Percentiles rank a stretch among this genome's conserved stretches.
Evolutionary conservation across 768 basidiomycete species (phyloP).

Genomic region (Cantharellus cinnabarinus): DNA sequence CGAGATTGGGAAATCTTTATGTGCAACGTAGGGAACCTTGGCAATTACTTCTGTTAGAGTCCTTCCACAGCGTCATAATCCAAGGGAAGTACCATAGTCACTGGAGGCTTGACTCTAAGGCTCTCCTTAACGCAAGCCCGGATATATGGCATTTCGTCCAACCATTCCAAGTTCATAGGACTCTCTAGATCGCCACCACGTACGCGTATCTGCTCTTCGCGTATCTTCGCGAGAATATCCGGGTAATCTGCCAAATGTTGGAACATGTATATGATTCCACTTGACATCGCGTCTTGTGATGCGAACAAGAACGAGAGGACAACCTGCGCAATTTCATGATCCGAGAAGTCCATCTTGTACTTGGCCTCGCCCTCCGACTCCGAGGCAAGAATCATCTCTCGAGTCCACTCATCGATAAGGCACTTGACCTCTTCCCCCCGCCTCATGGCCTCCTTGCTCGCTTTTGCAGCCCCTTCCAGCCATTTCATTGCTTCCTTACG

Average conservation of each 20-base stretch:
- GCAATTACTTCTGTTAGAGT: conserved; percentile 1
- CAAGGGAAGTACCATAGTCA: conserved; percentile 58
- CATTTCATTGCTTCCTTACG: conserved; percentile 69
- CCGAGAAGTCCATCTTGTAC: conserved; percentile 69
- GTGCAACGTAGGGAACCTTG: conserved; percentile 83
- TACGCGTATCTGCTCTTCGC: conserved; percentile 74
- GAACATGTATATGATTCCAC: conserved; percentile 87
- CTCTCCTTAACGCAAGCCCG: conserved; percentile 88
- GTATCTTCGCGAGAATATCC: conserved; percentile 67
- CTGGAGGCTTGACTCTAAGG: conserved; percentile 77
- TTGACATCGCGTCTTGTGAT: conserved; percentile 95
- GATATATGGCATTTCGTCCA: conserved; percentile 86
- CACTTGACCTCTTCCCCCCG: conserved; percentile 64
- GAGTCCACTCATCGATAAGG: conserved; percentile 85
- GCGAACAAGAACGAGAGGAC: conserved; percentile 93
- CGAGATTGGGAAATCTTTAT: conserved; percentile 79
- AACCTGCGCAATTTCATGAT: conserved; percentile 93
- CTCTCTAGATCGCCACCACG: conserved; percentile 57
- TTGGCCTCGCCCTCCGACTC: conserved; percentile 24
- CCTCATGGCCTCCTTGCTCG: conserved; percentile 67
- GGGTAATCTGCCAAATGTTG: conserved; percentile 91
- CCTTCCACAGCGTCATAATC: conserved; percentile 7
- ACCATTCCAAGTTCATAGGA: conserved; percentile 66
- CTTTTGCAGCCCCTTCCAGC: conserved; percentile 57
- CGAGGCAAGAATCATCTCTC: conserved; percentile 39